Conservation (phyloP, 306 rosid genomes). For the Quillaja saponaria region DNA sequence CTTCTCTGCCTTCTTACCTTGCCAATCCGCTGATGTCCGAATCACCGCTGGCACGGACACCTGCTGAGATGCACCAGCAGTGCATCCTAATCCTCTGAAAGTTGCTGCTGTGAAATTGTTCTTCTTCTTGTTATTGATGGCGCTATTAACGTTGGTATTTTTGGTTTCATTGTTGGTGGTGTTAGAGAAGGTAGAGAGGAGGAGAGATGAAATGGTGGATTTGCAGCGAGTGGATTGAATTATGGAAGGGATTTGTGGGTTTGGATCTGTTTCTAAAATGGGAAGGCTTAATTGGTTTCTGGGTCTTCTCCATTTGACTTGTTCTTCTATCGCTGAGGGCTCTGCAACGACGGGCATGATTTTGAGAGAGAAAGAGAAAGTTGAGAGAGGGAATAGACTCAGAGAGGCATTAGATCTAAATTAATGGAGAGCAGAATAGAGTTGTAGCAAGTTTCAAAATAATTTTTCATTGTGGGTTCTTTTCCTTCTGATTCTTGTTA, state of each 20-base stretch:
- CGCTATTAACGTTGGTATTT: conserved; percentile 28
- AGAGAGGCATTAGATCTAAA: conserved; percentile 11
- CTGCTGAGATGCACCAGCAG: conserved; percentile 70
- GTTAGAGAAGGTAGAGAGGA: conserved; percentile 65
- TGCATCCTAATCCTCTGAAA: conserved; percentile 82
- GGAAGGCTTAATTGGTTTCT: conserved; percentile 56
- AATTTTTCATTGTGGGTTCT: conserved; percentile 25
- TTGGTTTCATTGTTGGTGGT: conserved; percentile 42
- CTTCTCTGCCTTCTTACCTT: conserved; percentile 60
- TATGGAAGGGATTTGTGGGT: conserved; percentile 49
- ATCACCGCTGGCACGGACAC: conserved; percentile 88
- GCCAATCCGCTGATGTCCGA: conserved; percentile 79
- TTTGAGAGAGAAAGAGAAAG: conserved; percentile 14
- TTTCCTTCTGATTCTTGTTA: conserved; percentile 35
- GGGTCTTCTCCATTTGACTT: conserved; percentile 67
- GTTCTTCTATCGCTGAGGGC: conserved; percentile 42
- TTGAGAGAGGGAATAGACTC: conserved; percentile 16
- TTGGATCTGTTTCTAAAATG: conserved; percentile 64
- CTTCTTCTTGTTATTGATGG: conserved; percentile 50
- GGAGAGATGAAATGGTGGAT: conserved; percentile 78
- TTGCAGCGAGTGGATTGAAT: conserved; percentile 69
- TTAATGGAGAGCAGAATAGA: not conserved
- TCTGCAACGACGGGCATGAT: conserved; percentile 62
- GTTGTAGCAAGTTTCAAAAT: conserved; percentile 1
- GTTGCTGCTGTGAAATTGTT: conserved; percentile 58